Evolutionary conservation across 106 monocot species (phyloP).

Genomic region (Iris macrosiphon): DNA sequence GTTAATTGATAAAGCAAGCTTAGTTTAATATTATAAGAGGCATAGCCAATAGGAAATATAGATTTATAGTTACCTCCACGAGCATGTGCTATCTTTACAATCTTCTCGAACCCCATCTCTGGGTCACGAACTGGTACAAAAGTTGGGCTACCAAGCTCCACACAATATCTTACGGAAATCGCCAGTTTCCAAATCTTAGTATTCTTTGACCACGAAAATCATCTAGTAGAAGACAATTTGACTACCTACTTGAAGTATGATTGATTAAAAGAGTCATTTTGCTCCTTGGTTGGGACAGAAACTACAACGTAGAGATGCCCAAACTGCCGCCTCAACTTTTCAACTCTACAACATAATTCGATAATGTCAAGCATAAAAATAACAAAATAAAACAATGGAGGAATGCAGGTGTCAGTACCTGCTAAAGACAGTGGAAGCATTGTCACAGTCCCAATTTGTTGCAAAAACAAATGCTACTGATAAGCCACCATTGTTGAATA

Average conservation of each 20-base stretch:
- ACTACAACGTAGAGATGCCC: conserved; percentile 77
- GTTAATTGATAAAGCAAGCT: too few species aligned
- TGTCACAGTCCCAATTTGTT: conserved; percentile 55
- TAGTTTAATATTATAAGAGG: too few species aligned
- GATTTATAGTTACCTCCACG: conserved; percentile 40
- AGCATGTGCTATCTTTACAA: conserved; percentile 68
- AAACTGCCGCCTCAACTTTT: conserved; percentile 72
- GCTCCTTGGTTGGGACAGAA: conserved; percentile 66
- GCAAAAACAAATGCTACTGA: conserved; percentile 90
- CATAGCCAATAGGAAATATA: too few species aligned
- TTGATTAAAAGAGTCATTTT: conserved; percentile 77
- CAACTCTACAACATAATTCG: conserved; percentile 37
- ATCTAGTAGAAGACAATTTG: neutral
- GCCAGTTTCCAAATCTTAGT: neutral
- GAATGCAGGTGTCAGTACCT: conserved; percentile 28
- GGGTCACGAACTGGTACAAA: conserved; percentile 65
- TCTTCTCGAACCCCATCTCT: conserved; percentile 87
- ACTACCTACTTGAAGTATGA: conserved; percentile 64
- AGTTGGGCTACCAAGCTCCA: conserved; percentile 48
- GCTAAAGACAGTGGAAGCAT: conserved; percentile 38
- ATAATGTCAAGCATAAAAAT: conserved; percentile 1
- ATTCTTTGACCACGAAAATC: neutral
- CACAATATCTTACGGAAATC: conserved; percentile 21
- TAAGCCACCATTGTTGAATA: conserved; percentile 88
- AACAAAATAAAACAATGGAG: neutral